A percentile compares a stretch with the other conserved stretches of the same genome.
These are phyloP conservation scores for Gentiana macrophylla DNA, from an alignment of 257 asterid genomes.

Conservation along the genomic window DNA sequence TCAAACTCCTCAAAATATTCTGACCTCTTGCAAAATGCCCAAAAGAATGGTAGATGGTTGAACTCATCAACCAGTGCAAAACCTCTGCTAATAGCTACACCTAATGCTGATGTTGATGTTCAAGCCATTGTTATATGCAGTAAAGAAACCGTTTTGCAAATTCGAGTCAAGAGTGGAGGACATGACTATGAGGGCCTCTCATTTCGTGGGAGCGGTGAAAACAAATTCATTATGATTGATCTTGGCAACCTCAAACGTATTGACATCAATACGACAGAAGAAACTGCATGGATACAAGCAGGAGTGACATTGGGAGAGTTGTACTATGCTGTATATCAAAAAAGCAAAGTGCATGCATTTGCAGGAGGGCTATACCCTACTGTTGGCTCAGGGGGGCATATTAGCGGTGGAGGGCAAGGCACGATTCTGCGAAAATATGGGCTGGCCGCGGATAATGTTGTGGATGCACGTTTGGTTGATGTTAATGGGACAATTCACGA, in stretches of 20 bases:
- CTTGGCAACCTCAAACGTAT: background rate
- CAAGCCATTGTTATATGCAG: slow-evolving; percentile 5
- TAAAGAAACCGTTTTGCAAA: background rate
- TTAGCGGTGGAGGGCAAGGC: slow-evolving; percentile 16
- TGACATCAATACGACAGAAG: background rate
- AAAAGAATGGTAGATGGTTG: slow-evolving; percentile 12
- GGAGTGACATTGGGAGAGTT: slow-evolving; percentile 13
- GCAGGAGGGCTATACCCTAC: slow-evolving; percentile 15
- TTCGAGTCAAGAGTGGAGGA: slow-evolving; percentile 14
- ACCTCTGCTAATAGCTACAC: slow-evolving; percentile 5
- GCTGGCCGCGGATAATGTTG: slow-evolving; percentile 12
- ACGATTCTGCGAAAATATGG: slow-evolving; percentile 13
- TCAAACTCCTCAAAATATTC: background rate
- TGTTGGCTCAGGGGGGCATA: slow-evolving; percentile 13
- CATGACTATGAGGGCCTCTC: slow-evolving; percentile 21
- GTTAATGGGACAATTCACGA: slow-evolving; percentile 10
- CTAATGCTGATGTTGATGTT: background rate
- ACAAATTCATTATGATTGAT: slow-evolving; percentile 11
- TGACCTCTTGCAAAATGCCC: background rate
- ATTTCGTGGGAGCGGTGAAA: background rate
- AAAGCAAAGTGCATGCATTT: slow-evolving; percentile 12
- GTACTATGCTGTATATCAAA: slow-evolving; percentile 6
- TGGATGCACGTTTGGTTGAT: slow-evolving; percentile 8
- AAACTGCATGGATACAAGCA: slow-evolving; percentile 13
- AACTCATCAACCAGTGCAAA: slow-evolving; percentile 2